phyloP scores from a whole-genome alignment of 1,284 basidiomycete genomes.

The Schizophyllum commune region DNA sequence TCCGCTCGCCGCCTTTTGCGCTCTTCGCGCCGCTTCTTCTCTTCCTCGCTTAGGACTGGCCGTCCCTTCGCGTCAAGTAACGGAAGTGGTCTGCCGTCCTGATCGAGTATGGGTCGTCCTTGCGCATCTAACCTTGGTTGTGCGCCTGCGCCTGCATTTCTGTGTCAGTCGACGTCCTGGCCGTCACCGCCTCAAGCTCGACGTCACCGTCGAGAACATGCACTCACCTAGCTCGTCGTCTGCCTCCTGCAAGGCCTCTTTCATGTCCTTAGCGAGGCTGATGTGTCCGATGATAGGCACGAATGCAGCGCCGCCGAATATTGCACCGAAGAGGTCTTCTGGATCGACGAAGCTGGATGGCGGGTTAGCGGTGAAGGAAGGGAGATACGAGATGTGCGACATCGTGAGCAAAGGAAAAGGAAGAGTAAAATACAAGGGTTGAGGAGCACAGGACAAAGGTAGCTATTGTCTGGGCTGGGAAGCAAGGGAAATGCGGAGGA shows the following conservation, averaged over 20 bases:
- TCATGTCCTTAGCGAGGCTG: constrained; percentile 92
- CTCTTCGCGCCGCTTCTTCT: constrained; percentile 75
- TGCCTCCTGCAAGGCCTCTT: constrained; percentile 91
- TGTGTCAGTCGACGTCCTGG: too few relatives aligned
- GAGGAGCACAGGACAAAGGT: too few relatives aligned
- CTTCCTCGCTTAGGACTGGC: constrained; percentile 74
- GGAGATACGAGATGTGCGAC: too few relatives aligned
- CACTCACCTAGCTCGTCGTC: constrained; percentile 60
- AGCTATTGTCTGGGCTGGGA: too few relatives aligned
- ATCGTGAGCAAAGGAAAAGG: too few relatives aligned
- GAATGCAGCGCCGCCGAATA: constrained; percentile 87
- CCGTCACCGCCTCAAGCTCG: constrained; percentile 27
- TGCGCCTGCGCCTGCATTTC: constrained; percentile 23
- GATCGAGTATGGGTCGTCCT: background rate
- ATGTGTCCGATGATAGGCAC: constrained; percentile 78
- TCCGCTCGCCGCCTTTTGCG: constrained; percentile 60
- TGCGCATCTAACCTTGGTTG: constrained; percentile 13
- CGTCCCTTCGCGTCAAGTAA: constrained; percentile 54
- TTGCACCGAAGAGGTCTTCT: constrained; percentile 86
- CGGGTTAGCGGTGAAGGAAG: too few relatives aligned
- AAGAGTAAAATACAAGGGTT: too few relatives aligned
- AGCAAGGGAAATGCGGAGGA: too few relatives aligned
- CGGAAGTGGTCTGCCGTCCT: constrained; percentile 18
- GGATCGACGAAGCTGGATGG: constrained; percentile 50
- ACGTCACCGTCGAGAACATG: too few relatives aligned